Evolutionary conservation across 2,329 filamentous ascomycete genomes (phyloP), one percentile per base, ranked within the genome.

Genomic region (Alternaria sp.): DNA sequence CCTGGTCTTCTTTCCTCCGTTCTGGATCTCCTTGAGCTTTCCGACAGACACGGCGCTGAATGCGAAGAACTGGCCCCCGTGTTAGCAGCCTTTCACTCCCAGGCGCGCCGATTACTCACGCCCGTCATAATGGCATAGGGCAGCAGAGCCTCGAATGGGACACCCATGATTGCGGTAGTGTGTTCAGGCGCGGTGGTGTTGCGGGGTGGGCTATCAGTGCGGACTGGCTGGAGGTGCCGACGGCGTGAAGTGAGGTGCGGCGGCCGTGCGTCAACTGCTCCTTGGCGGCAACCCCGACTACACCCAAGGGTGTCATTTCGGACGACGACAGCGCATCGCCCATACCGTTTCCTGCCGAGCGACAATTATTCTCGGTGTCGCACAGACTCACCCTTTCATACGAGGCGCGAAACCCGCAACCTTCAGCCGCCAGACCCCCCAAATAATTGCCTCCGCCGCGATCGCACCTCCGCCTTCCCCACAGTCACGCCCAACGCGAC

Each of bases 71-170:
- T 89, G 76, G 73, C 49, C 50, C 49, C n/a, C 40, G 43, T 6
- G 70, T 78, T 68, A 76, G 68, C 58, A 49, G 50, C 50, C 62
- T 51, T 47, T 40, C 11, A 23, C 47, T 45, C 55, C 40, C 63
- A 54, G 63, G 65, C 60, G 62, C 57, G 61, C 51, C 26, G 32
- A 67, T 59, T 52, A 81, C 86, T 66, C 85, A 89, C 87, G 76
- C 80, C 84, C 59, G 88, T 80, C 81, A 89, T 88, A 76, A 90
- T 86, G 71, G 83, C 88, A 77, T 89, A 90, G 52, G 88, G 88
- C 72, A 90, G 76, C 69, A 90, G 80, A 69, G 88, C 85, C 82
- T 90, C 88, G 78, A 90, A 90, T 47, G 88, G 88, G 66, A 90
- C 86, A 80, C 87, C 87, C 88, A 89, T 89, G 69, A 68, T 83